A percentile compares a stretch with the other conserved stretches of the same genome.
phyloP scores from a whole-genome alignment of 1,139 yeast species.

The Spathaspora sp. region DNA sequence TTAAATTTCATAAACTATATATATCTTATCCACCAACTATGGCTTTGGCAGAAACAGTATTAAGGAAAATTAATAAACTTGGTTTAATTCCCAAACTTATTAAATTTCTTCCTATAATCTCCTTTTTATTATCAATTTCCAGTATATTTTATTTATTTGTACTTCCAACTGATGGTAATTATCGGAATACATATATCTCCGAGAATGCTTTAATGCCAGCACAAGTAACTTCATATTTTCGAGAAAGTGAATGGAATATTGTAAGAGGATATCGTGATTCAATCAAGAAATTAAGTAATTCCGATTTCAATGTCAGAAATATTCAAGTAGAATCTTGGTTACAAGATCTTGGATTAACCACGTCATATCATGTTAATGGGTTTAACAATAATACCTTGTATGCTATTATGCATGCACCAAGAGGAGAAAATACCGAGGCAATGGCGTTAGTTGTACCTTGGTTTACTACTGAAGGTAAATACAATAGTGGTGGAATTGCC shows the following conservation, averaged over 20 bases:
- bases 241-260: constrained; percentile 94
- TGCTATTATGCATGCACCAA: constrained; percentile 85
- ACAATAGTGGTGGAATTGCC: constrained; percentile 80
- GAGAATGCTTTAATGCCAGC: constrained; percentile 98
- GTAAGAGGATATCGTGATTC: constrained; percentile 82
- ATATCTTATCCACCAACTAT: constrained; percentile 24
- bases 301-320: constrained; percentile 38
- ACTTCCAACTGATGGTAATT: constrained; percentile 81
- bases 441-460: constrained; percentile 92
- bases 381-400: constrained; percentile 54
- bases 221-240: constrained; percentile 86
- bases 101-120: constrained; percentile 56
- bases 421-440: constrained; percentile 96
- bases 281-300: constrained; percentile 38
- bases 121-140: constrained; percentile 57
- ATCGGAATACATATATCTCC: constrained; percentile 78
- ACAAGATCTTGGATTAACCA: constrained; percentile 68
- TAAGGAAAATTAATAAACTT: constrained; percentile 52
- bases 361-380: constrained; percentile 46
- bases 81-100: constrained; percentile 63
- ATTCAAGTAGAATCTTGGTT: constrained; percentile 58
- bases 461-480: constrained; percentile 56
- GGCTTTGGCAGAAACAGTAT: constrained; percentile 60
- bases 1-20: too few species aligned
- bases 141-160: constrained; percentile 69